Evolutionary conservation across 352 stramenopile genomes (phyloP).

Genomic region (Globisporangium okanoganense): DNA sequence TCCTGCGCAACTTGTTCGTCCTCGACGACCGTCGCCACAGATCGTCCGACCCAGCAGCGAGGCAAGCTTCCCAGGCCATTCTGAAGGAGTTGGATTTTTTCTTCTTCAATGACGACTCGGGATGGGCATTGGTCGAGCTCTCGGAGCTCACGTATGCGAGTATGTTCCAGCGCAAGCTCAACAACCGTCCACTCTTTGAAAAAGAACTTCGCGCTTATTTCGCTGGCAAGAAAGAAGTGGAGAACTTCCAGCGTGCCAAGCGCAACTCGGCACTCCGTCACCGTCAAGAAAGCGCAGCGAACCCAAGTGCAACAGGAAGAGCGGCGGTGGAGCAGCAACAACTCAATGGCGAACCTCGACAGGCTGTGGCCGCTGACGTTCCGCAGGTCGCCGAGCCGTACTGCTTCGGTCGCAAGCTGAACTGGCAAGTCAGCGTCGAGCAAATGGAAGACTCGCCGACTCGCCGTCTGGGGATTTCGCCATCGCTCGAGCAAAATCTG

Average conservation of each 20-base stretch:
- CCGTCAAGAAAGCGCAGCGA: constrained; percentile 10
- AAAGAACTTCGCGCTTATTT: constrained; percentile 54
- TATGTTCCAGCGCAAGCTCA: constrained; percentile 49
- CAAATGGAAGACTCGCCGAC: constrained; percentile 55
- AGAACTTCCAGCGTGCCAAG: constrained; percentile 59
- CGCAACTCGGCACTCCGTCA: constrained; percentile 31
- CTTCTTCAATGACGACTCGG: constrained; percentile 62
- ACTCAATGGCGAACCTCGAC: constrained; percentile 2
- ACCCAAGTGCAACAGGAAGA: constrained; percentile 17
- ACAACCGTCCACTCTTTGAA: constrained; percentile 47
- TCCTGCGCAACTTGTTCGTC: constrained; percentile 46
- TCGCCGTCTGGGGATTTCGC: constrained; percentile 50
- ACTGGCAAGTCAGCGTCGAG: constrained; percentile 68
- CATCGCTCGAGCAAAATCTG: constrained; percentile 59
- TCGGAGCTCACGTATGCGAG: constrained; percentile 37
- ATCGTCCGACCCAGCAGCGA: constrained; percentile 6
- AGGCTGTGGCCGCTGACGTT: background rate
- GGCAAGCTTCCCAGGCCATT: constrained; percentile 10
- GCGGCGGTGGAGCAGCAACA: no score
- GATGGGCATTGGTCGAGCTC: constrained; percentile 77
- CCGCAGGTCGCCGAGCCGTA: constrained; percentile 28
- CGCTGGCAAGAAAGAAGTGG: constrained; percentile 51
- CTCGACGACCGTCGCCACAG: constrained; percentile 13
- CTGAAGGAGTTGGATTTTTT: constrained; percentile 62
- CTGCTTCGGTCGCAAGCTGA: constrained; percentile 65